Conservation (phyloP, 805 yeast genomes). For the Candida bentonensis region DNA sequence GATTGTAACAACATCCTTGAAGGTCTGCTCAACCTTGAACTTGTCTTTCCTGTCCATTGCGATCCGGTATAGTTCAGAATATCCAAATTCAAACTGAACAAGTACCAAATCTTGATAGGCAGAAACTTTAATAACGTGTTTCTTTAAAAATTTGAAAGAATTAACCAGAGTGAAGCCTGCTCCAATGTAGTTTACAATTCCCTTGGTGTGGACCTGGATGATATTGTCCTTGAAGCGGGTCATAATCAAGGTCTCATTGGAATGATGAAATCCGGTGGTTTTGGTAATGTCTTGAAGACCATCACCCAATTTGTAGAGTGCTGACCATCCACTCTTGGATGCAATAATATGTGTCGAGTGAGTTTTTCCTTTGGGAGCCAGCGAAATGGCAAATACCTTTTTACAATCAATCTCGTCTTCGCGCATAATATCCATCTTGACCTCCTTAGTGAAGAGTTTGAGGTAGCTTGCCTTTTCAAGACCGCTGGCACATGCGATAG, state of each 20-base stretch:
- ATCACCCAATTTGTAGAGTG: constrained; percentile 16
- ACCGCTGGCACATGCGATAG: constrained; percentile 61
- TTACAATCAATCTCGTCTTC: constrained; percentile 1
- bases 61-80: not conserved
- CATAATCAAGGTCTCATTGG: not conserved
- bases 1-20: not conserved
- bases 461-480: constrained; percentile 39
- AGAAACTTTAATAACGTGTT: constrained; percentile 11
- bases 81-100: constrained; percentile 15
- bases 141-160: constrained; percentile 5
- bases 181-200: not conserved
- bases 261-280: not conserved
- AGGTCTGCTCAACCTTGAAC: not conserved
- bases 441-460: constrained; percentile 30
- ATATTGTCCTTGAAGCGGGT: not conserved
- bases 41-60: not conserved
- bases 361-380: constrained; percentile 18
- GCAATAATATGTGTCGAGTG: constrained; percentile 26
- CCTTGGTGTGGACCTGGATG: not conserved
- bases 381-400: constrained; percentile 34
- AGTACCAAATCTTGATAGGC: constrained; percentile 15
- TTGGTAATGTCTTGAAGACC: constrained; percentile 46
- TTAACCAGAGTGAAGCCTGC: not conserved
- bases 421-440: not conserved
- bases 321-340: constrained; percentile 44